Conservation (phyloP, 352 stramenopile genomes). For the Phytophthora foliorum region DNA sequence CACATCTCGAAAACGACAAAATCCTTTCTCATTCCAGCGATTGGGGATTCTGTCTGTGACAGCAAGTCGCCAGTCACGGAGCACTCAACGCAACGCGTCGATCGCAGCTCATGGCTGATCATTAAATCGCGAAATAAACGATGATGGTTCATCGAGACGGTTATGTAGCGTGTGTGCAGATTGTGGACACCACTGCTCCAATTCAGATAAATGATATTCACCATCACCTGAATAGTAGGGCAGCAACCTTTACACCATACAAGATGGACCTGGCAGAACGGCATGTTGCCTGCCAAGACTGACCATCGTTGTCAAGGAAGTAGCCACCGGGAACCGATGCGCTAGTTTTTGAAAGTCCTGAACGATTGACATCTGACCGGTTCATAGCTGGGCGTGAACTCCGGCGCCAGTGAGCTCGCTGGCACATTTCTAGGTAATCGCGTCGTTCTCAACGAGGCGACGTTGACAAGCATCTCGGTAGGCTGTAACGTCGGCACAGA, state of each 20-base stretch:
- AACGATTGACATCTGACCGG: background rate
- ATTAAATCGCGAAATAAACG: background rate
- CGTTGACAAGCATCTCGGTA: background rate
- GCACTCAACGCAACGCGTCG: background rate
- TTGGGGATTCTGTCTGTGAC: background rate
- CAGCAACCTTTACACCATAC: too few relatives aligned
- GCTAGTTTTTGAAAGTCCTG: background rate
- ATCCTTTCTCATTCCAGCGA: constrained; percentile 31
- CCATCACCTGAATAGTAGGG: background rate
- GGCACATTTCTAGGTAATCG: background rate
- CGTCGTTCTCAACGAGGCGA: background rate
- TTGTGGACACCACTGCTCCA: too few relatives aligned
- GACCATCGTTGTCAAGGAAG: too few relatives aligned
- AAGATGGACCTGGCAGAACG: too few relatives aligned
- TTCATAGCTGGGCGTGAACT: background rate
- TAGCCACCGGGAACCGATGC: too few relatives aligned
- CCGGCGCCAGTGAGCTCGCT: too few relatives aligned
- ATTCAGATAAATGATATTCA: too few relatives aligned
- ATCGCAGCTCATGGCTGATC: background rate
- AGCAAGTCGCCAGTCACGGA: background rate
- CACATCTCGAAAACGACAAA: constrained; percentile 15
- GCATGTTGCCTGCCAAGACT: too few relatives aligned
- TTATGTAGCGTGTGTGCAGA: too few relatives aligned
- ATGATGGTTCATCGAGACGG: too few relatives aligned
- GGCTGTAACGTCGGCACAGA: constrained; percentile 1